Percentiles rank a stretch among this genome's conserved stretches.
Conservation (phyloP, 2,329 filamentous ascomycete species). For the Diaporthe destruens region DNA sequence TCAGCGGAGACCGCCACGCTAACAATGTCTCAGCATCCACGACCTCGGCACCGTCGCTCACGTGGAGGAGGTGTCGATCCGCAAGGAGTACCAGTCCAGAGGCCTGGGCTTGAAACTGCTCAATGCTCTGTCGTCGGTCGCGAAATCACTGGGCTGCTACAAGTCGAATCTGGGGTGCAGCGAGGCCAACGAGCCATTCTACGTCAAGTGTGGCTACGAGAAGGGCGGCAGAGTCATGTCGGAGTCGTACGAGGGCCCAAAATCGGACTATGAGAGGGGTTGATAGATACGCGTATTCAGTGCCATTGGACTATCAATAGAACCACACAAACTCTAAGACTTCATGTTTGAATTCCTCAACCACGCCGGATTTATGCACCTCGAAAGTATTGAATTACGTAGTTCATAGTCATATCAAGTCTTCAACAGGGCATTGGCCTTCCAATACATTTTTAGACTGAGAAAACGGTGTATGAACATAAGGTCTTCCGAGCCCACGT, state of each 20-base stretch:
- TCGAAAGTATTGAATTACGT: no score
- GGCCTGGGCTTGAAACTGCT: not conserved
- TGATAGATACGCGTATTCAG: not conserved
- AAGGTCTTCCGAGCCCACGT: no score
- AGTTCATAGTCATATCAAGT: no score
- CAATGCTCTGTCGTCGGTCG: not conserved
- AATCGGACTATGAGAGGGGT: conserved; percentile 13
- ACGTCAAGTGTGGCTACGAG: conserved; percentile 12
- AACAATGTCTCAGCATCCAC: not conserved
- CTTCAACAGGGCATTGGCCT: no score
- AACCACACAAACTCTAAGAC: no score
- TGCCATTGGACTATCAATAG: no score
- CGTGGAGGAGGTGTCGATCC: conserved; percentile 11
- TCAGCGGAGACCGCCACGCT: not conserved
- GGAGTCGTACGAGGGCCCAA: conserved; percentile 3
- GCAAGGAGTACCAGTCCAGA: not conserved
- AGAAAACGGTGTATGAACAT: no score
- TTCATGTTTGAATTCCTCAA: no score
- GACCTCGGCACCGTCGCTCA: conserved; percentile 24
- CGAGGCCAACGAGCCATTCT: conserved; percentile 18
- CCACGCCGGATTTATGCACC: no score
- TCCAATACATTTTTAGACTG: no score
- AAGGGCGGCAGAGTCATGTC: conserved; percentile 23
- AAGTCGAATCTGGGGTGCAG: conserved; percentile 12
- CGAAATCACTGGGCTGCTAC: conserved; percentile 4